Conservation (phyloP, 768 basidiomycete species). For the Kwoniella dendrophila region DNA sequence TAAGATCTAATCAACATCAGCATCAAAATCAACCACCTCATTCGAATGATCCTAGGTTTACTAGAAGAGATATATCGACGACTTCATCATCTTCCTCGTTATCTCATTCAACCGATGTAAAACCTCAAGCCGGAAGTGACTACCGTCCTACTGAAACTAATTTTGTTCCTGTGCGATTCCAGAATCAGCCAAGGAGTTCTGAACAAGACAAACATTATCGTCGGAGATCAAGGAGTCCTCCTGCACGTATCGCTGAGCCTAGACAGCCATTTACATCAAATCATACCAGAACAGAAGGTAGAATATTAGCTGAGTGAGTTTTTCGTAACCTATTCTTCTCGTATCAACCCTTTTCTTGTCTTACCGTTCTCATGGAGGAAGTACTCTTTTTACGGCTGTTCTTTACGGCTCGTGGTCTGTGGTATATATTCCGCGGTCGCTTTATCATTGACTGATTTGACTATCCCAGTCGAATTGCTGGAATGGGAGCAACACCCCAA, state of each 20-base stretch:
- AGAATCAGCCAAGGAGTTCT: not conserved
- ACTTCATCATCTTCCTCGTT: not conserved
- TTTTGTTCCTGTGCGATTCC: slow-evolving; percentile 2
- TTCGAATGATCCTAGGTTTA: slow-evolving; percentile 13
- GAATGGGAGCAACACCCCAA: not conserved
- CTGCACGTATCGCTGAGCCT: not conserved
- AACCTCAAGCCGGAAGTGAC: not conserved
- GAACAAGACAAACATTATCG: not conserved
- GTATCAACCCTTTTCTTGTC: not conserved
- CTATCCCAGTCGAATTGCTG: slow-evolving; percentile 14
- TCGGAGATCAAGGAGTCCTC: not conserved
- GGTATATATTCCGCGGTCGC: too few relatives aligned
- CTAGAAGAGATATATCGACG: not conserved
- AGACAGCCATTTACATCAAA: too few relatives aligned
- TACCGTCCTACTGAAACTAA: slow-evolving; percentile 5
- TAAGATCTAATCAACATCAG: not conserved
- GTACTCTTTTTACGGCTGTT: too few relatives aligned
- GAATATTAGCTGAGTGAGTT: slow-evolving; percentile 13
- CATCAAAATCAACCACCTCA: slow-evolving; percentile 6
- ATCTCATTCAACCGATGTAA: too few relatives aligned
- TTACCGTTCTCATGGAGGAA: too few relatives aligned
- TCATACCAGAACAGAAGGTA: not conserved
- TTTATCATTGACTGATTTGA: too few relatives aligned
- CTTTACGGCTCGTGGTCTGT: too few relatives aligned
- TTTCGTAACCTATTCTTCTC: not conserved